Percentiles rank a stretch among this genome's conserved stretches.
Conservation (phyloP, 2,329 filamentous ascomycete genomes). For the Talaromyces funiculosus region DNA sequence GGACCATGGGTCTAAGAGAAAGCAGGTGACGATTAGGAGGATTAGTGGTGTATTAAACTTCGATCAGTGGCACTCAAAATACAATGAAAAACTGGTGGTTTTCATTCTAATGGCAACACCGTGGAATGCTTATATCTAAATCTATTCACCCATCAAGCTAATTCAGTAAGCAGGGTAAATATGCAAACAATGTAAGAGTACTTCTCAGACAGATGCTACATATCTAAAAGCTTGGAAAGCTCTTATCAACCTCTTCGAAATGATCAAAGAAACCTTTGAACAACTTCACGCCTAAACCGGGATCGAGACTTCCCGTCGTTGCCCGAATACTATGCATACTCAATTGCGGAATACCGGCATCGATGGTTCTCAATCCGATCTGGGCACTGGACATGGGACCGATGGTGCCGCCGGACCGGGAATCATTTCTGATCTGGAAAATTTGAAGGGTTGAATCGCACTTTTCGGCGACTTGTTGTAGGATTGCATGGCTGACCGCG, state of each 20-base stretch:
- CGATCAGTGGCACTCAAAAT: neutral
- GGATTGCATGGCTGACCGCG: constrained; percentile 72
- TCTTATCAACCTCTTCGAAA: constrained; percentile 76
- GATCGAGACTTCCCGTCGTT: constrained; percentile 78
- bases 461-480: constrained; percentile 72
- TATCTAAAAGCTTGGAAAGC: constrained; percentile 51
- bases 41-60: neutral
- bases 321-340: constrained; percentile 93
- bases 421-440: constrained; percentile 95
- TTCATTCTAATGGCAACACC: neutral
- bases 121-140: neutral
- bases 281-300: constrained; percentile 77
- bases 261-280: constrained; percentile 86
- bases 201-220: neutral
- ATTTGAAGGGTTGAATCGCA: constrained; percentile 67
- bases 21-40: neutral
- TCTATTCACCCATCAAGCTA: neutral
- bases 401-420: constrained; percentile 84
- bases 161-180: neutral
- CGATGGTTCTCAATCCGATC: constrained; percentile 76
- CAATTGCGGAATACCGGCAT: constrained; percentile 84
- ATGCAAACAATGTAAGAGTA: neutral
- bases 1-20: neutral
- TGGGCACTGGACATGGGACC: constrained; percentile 78
- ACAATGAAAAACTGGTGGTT: neutral